phyloP scores from a whole-genome alignment of 805 yeast species.

The Cyberlindnera mrakii region DNA sequence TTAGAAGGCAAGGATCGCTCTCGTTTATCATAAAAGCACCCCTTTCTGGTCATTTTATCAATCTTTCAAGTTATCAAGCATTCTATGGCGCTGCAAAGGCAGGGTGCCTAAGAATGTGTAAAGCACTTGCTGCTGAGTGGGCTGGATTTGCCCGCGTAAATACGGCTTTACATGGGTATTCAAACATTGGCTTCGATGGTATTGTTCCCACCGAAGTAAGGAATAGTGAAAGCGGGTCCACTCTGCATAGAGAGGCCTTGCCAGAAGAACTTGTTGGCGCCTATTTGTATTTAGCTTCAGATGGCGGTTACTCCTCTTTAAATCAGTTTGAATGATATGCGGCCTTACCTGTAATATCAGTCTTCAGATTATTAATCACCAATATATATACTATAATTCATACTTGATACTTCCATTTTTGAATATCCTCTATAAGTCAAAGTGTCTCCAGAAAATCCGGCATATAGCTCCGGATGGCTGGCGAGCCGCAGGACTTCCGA shows the following conservation, averaged over 20 bases:
- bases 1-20: conserved; percentile 68
- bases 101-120: conserved; percentile 16
- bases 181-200: conserved; percentile 59
- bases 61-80: conserved; percentile 83
- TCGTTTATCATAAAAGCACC: conserved; percentile 82
- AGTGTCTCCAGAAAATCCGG: no score
- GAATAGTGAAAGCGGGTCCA: conserved; percentile 49
- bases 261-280: conserved; percentile 81
- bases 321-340: no score
- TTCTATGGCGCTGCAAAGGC: conserved; percentile 51
- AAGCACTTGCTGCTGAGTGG: conserved; percentile 58
- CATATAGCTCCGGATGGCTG: no score
- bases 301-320: conserved; percentile 57
- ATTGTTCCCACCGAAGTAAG: conserved; percentile 38
- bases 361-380: no score
- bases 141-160: conserved; percentile 78
- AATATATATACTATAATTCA: no score
- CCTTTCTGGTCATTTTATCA: conserved; percentile 83
- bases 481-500: no score
- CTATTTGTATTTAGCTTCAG: conserved; percentile 71
- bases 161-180: conserved; percentile 79
- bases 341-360: no score
- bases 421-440: no score
- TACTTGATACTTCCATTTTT: no score
- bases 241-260: conserved; percentile 69